phyloP scores from a whole-genome alignment of 768 basidiomycete species.

The Trametes cubensis region DNA sequence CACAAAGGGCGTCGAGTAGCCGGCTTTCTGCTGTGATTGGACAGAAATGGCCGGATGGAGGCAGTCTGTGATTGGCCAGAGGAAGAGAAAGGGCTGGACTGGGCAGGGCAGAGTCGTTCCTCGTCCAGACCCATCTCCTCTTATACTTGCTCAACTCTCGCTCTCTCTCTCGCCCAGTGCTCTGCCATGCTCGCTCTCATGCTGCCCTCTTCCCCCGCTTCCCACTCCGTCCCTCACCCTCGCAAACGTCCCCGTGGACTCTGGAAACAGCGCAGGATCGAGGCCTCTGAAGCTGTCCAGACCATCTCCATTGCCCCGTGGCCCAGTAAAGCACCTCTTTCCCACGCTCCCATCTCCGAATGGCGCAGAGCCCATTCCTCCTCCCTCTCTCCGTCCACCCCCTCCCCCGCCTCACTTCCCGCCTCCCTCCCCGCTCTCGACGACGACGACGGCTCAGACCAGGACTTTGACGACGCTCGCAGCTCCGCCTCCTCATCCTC shows the following conservation, averaged over 20 bases:
- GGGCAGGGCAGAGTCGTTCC: too few species aligned
- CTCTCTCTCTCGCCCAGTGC: neutral
- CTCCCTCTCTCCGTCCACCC: neutral
- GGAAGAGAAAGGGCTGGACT: neutral
- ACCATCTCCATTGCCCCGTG: neutral
- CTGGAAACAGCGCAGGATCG: slow-evolving; percentile 30
- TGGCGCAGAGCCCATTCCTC: slow-evolving; percentile 17
- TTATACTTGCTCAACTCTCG: too few species aligned
- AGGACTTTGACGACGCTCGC: slow-evolving; percentile 25
- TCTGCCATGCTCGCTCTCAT: slow-evolving; percentile 16
- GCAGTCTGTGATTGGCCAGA: neutral
- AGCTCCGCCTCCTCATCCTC: slow-evolving; percentile 23
- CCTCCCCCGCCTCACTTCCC: slow-evolving; percentile 3
- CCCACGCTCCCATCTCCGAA: slow-evolving; percentile 23
- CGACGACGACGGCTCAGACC: slow-evolving; percentile 6
- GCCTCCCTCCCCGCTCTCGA: slow-evolving; percentile 9
- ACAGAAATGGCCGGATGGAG: slow-evolving; percentile 1
- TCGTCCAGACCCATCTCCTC: too few species aligned
- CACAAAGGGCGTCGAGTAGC: neutral
- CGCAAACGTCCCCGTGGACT: slow-evolving; percentile 34
- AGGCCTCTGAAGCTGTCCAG: slow-evolving; percentile 10
- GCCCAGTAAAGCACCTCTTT: slow-evolving; percentile 18
- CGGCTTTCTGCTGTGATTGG: slow-evolving; percentile 14
- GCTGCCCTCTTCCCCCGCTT: slow-evolving; percentile 5
- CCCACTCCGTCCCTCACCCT: slow-evolving; percentile 1